These are phyloP conservation scores for Hypoxylon lenormandii DNA, from an alignment of 495 filamentous ascomycete genomes.

Conservation along the genomic window DNA sequence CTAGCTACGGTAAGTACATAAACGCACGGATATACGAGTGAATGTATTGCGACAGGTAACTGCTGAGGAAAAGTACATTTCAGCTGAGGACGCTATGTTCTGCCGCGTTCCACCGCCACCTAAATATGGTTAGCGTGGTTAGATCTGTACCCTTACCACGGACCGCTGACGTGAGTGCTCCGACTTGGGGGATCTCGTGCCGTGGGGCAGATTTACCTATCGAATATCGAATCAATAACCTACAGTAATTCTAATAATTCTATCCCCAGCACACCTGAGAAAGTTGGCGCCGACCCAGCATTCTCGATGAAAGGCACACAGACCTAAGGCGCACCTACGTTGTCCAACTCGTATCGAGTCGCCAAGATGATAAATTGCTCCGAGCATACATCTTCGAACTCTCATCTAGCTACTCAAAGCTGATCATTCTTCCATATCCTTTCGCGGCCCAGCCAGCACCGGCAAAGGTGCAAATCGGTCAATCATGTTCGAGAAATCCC, in stretches of 20 bases:
- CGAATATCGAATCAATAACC: too few relatives aligned
- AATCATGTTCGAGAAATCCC: conserved; percentile 87
- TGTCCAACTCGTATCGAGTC: conserved; percentile 4
- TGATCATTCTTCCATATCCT: conserved; percentile 23
- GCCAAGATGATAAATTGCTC: conserved; percentile 42
- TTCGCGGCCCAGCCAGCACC: conserved; percentile 22
- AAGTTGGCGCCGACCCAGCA: conserved; percentile 11
- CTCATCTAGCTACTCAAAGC: conserved; percentile 25
- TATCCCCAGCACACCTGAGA: conserved; percentile 1
- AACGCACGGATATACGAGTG: too few relatives aligned
- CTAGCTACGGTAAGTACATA: too few relatives aligned
- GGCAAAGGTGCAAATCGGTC: conserved; percentile 35
- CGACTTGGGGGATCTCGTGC: not conserved
- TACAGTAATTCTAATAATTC: not conserved
- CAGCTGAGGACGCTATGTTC: conserved; percentile 8
- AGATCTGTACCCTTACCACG: too few relatives aligned
- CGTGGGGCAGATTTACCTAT: too few relatives aligned
- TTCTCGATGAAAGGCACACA: conserved; percentile 20
- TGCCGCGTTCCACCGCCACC: conserved; percentile 7
- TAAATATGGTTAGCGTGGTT: too few relatives aligned
- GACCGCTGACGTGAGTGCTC: too few relatives aligned
- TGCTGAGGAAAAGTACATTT: conserved; percentile 1
- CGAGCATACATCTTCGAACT: conserved; percentile 12
- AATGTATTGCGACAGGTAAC: too few relatives aligned
- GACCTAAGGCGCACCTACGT: conserved; percentile 9